Evolutionary conservation across 2,329 filamentous ascomycete genomes (phyloP), one percentile per base, ranked within the genome.

Genomic region (Cytospora piceae): DNA sequence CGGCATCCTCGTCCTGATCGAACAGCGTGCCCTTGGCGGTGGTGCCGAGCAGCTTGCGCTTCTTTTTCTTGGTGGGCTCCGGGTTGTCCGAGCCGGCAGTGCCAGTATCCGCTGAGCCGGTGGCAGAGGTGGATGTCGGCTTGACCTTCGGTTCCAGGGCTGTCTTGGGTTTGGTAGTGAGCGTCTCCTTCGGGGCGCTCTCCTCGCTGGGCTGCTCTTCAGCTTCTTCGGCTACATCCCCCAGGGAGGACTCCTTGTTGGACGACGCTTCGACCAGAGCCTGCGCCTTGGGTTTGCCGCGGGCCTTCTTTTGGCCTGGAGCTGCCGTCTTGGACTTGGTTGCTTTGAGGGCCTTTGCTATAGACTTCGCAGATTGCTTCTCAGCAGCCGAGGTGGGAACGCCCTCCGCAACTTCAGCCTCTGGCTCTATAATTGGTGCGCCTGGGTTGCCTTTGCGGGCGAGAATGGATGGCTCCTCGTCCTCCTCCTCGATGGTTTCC

Each of bases 21-120:
- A 94, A 92, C 7, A 95, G 74, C 3, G 87, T 91, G 14, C 87
- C 90, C 69, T 87, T 86, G 57, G 84, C 86, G 27, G 83, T 82
- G 27, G 78, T 79, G 4, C 88, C 87, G 1, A 91, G 81, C 6
- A 92, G 78, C 77, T 92, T 94, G 68, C 90, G 86, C 80, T 90
- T 93, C 82, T 90, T 92, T 74, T 86, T 88, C 76, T 82, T 85
- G 8, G 76, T 29, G 27, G 27, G 79, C 69, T 83, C 79, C 34
- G 70, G 71, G 69, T 78, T 63, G 20, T 63, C 56, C 29, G 52
- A 63, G 29, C 59, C 58, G 39, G 60, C 37, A 32, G 59, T 61
- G 12, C 55, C 51, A 32, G 51, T 57, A 17, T 66, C 66, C 20
- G 57, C 42, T n/a, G 62, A 14, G 46, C 37, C 32, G 53, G 59